Conservation (phyloP, 2,329 filamentous ascomycete genomes). For the Gnomoniopsis sp. region DNA sequence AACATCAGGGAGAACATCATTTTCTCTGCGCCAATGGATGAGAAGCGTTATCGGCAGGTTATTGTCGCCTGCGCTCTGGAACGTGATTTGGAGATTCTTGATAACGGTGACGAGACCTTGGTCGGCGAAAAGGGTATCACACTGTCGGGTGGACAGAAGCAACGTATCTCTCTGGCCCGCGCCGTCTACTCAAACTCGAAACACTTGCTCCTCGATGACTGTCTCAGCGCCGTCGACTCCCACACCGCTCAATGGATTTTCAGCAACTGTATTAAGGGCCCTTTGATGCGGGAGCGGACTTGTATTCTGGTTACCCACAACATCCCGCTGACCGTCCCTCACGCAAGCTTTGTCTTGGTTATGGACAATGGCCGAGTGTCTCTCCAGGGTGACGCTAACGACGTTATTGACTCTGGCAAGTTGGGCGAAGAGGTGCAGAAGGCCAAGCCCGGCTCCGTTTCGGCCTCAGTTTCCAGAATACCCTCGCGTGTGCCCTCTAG, state of each 20-base stretch:
- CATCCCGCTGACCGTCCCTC: slow-evolving; percentile 78
- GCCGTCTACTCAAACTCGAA: slow-evolving; percentile 94
- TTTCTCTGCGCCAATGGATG: slow-evolving; percentile 77
- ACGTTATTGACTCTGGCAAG: slow-evolving; percentile 82
- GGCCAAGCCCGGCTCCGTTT: slow-evolving; percentile 69
- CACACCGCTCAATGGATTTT: slow-evolving; percentile 99
- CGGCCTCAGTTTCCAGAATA: slow-evolving; percentile 66
- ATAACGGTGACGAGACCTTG: slow-evolving; percentile 86
- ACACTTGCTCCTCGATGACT: slow-evolving; percentile 90
- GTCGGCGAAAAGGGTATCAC: slow-evolving; percentile 98
- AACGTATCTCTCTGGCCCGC: slow-evolving; percentile 92
- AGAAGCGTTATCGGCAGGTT: slow-evolving; percentile 81
- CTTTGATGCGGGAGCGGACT: slow-evolving; percentile 82
- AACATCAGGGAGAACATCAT: slow-evolving; percentile 95
- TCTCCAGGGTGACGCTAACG: slow-evolving; percentile 70
- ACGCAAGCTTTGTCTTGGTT: slow-evolving; percentile 75
- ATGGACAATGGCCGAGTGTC: slow-evolving; percentile 82
- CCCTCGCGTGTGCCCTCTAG: slow-evolving; percentile 78
- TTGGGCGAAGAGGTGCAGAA: slow-evolving; percentile 81
- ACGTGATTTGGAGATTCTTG: slow-evolving; percentile 86
- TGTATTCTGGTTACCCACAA: slow-evolving; percentile 97
- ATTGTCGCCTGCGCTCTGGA: slow-evolving; percentile 88
- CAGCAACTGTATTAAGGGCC: slow-evolving; percentile 83
- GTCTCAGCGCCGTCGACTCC: slow-evolving; percentile 92
- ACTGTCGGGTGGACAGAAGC: slow-evolving; percentile 94